Evolutionary conservation across 305 asterid genomes (phyloP).

Genomic region (Fraxinus paxiana): DNA sequence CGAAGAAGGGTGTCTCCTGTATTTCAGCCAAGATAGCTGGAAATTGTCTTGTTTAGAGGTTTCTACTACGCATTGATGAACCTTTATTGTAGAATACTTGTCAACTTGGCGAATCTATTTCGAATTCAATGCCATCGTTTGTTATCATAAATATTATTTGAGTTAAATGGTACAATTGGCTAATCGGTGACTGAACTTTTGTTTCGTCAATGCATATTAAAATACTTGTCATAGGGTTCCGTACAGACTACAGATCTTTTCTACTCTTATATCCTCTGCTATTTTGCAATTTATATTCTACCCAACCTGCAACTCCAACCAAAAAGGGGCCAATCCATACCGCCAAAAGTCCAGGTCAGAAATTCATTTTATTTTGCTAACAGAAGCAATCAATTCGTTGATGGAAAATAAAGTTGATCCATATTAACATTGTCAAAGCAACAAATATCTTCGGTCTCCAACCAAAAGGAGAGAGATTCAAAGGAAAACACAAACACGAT

Average conservation of each 20-base stretch:
- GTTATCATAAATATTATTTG: neutral
- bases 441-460: no score
- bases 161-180: neutral
- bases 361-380: neutral
- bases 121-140: neutral
- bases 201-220: neutral
- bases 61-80: neutral
- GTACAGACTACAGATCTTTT: neutral
- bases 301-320: neutral
- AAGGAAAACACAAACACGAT: neutral
- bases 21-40: constrained; percentile 47
- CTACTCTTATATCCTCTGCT: neutral
- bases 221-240: neutral
- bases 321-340: neutral
- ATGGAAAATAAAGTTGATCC: no score
- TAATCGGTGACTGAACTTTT: neutral
- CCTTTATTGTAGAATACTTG: neutral
- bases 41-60: neutral
- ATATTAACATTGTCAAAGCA: no score
- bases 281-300: neutral
- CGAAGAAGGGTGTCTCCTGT: constrained; percentile 62
- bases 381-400: no score
- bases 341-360: neutral
- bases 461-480: neutral
- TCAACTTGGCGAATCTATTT: neutral